A percentile compares a stretch with the other conserved stretches of the same genome.
phyloP scores from a whole-genome alignment of 495 filamentous ascomycete genomes.

The Tetracladium marchalianum region DNA sequence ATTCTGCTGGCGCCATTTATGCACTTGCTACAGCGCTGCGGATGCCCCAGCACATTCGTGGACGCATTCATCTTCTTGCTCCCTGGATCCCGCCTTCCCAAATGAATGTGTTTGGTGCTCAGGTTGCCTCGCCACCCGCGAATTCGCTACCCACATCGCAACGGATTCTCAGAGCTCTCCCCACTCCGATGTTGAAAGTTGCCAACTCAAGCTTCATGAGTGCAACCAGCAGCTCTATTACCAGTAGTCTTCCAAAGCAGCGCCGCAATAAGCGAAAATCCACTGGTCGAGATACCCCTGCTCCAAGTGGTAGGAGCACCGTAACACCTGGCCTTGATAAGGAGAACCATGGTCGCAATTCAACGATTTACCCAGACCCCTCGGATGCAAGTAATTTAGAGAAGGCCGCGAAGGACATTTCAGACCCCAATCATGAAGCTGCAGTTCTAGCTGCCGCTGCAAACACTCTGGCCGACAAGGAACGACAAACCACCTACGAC shows the following conservation, averaged over 20 bases:
- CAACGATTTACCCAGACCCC: constrained; percentile 18
- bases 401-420: constrained; percentile 16
- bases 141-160: constrained; percentile 87
- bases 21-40: constrained; percentile 91
- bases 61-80: constrained; percentile 87
- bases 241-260: constrained; percentile 68
- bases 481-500: constrained; percentile 75
- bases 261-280: constrained; percentile 51
- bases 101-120: constrained; percentile 71
- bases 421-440: constrained; percentile 19
- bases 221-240: constrained; percentile 82
- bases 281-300: constrained; percentile 29
- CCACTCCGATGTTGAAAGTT: constrained; percentile 83
- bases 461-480: constrained; percentile 44
- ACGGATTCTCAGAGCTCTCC: constrained; percentile 80
- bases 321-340: constrained; percentile 16
- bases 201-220: constrained; percentile 94
- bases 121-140: constrained; percentile 61
- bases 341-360: constrained; percentile 19
- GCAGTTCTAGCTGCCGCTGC: constrained; percentile 36
- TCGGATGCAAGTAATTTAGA: constrained; percentile 14
- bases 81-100: constrained; percentile 99
- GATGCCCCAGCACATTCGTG: constrained; percentile 92
- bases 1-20: constrained; percentile 95
- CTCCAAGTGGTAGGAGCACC: constrained; percentile 23